Conservation (phyloP, 2,329 filamentous ascomycete genomes). For the Pyricularia grisea region DNA sequence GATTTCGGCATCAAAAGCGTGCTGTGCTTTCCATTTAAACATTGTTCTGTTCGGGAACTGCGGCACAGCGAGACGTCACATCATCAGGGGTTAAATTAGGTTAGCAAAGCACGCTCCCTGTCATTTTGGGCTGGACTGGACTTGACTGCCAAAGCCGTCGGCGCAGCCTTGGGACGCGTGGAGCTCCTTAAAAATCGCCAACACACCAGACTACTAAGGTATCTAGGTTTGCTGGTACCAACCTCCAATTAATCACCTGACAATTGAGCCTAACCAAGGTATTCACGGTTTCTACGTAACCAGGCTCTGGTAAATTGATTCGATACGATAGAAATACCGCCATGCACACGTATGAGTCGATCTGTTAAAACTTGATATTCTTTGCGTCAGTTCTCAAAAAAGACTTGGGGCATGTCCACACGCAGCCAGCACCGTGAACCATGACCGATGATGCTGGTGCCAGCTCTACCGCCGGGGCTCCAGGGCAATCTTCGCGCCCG, state of each 20-base stretch:
- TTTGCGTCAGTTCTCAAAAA: background rate
- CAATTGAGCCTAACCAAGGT: background rate
- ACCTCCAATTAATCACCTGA: background rate
- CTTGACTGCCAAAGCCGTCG: background rate
- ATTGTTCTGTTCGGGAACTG: background rate
- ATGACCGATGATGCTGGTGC: constrained; percentile 5
- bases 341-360: background rate
- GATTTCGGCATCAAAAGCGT: background rate
- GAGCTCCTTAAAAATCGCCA: background rate
- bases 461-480: constrained; percentile 1
- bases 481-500: constrained; percentile 5
- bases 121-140: background rate
- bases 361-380: background rate
- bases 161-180: background rate
- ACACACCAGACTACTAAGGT: background rate
- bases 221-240: background rate
- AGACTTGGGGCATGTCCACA: background rate
- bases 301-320: background rate
- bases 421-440: background rate
- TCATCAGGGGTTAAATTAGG: background rate
- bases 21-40: background rate
- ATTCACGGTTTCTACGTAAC: background rate
- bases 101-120: background rate
- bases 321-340: background rate
- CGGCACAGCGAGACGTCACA: background rate